Base-by-base conservation (phyloP, 495 filamentous ascomycete genomes). In the Alectoria sarmentosa region DNA sequence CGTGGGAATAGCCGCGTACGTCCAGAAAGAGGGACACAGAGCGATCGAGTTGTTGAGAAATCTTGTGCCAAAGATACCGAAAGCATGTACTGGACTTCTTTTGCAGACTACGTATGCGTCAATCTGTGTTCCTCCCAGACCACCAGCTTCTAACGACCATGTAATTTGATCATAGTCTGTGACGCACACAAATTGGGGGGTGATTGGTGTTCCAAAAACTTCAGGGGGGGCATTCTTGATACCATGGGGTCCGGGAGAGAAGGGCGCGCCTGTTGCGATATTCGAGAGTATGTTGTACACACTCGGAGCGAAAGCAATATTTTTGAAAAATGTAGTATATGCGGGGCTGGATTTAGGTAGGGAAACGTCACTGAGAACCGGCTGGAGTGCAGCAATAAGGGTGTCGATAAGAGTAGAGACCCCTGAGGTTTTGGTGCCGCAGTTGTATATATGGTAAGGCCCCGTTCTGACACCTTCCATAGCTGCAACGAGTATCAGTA, bases 21-120 rank as follows among this genome's bases (percentile, higher is more conserved):
- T 1, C 19, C 34, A 67, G 26, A 67, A 63, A 41, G 19, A 13
- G 30, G 61, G 65, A 38, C 65, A 64, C 10, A 64, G 28, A 7
- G 38, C 48, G 39, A 63, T 60, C 23, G 30, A 32, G 7, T 34
- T 34, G 3, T 34, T 13, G 13, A 57, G 37, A 54, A 15, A 61
- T 1, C 8, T 21, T 34, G 14, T 8, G 28, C 17, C 44, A 41
- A 28, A 15, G 37, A 39, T 39, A 3, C 21, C 44, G 15, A 23
- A 44, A 23, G 60, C 30, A 21, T n/a, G 10, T 4, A 41, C 39
- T n/a, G 52, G 52, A 17, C 52, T 55, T 9, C 21, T 14, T 14
- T 48, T 9, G 26, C 44, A 61, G 17, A 13, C 19, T 38, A 21
- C 52, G 8, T 52, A 52, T 36, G 38, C 60, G 15, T 61, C 60